These are phyloP conservation scores for Microcera coccophila DNA, from an alignment of 2,329 filamentous ascomycete genomes.

Conservation along the genomic window DNA sequence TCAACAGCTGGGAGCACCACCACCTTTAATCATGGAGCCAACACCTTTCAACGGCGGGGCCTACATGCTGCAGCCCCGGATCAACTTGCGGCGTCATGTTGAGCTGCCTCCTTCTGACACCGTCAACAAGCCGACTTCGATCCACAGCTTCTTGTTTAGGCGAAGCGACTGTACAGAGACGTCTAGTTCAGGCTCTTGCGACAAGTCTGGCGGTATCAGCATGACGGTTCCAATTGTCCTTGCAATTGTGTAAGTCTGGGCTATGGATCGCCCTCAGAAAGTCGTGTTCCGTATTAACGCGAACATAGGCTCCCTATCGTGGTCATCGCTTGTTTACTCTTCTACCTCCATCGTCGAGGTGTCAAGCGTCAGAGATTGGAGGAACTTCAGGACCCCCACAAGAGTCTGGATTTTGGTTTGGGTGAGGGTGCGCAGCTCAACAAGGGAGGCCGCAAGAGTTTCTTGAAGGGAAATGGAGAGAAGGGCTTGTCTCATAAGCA, in stretches of 20 bases:
- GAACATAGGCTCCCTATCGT: constrained; percentile 67
- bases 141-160: constrained; percentile 18
- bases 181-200: constrained; percentile 43
- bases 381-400: constrained; percentile 82
- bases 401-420: constrained; percentile 88
- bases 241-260: constrained; percentile 63
- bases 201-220: constrained; percentile 56
- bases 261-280: neutral
- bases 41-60: constrained; percentile 12
- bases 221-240: constrained; percentile 64
- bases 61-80: constrained; percentile 26
- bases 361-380: constrained; percentile 67
- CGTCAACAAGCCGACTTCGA: constrained; percentile 7
- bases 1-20: neutral
- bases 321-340: constrained; percentile 60
- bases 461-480: constrained; percentile 48
- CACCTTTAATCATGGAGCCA: constrained; percentile 19
- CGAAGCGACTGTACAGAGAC: constrained; percentile 19
- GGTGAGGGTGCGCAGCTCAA: constrained; percentile 47
- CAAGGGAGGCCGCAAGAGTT: constrained; percentile 32
- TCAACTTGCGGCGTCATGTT: constrained; percentile 22
- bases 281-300: constrained; percentile 1
- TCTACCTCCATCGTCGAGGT: constrained; percentile 77
- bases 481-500: constrained; percentile 43
- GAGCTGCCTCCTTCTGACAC: constrained; percentile 4